Conservation (phyloP, 1,284 basidiomycete genomes). For the Abortiporus biennis region DNA sequence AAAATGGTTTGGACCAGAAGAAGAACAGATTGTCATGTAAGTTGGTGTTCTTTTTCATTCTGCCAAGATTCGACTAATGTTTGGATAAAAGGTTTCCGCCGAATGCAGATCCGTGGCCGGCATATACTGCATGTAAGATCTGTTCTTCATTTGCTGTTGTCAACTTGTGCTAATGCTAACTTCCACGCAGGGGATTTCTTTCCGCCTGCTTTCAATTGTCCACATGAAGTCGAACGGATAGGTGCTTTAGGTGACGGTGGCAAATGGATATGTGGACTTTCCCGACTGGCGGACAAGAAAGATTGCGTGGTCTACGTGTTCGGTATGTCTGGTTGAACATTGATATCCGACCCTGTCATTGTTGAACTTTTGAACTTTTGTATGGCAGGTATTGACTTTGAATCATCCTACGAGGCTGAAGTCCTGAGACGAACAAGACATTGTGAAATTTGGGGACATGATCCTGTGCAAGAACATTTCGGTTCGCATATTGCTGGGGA, state of each 20-base stretch:
- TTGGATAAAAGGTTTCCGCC: conserved; percentile 44
- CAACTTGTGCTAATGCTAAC: neutral
- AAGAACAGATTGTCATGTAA: conserved; percentile 41
- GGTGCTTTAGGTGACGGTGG: conserved; percentile 59
- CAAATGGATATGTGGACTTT: conserved; percentile 61
- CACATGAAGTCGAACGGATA: conserved; percentile 54
- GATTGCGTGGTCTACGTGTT: conserved; percentile 57
- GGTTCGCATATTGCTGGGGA: conserved; percentile 36
- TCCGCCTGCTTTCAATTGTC: conserved; percentile 56
- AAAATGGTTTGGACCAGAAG: conserved; percentile 42
- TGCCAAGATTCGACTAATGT: neutral
- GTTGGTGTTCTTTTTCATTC: conserved; percentile 13
- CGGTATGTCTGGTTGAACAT: conserved; percentile 35
- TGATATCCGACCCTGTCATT: neutral
- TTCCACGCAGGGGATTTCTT: conserved; percentile 53
- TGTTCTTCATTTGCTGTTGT: neutral
- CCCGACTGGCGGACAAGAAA: conserved; percentile 42
- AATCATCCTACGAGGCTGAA: conserved; percentile 60
- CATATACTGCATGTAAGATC: conserved; percentile 56
- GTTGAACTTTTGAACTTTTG: neutral
- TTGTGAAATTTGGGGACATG: conserved; percentile 62
- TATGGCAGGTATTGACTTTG: conserved; percentile 48
- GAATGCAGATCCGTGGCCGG: conserved; percentile 52
- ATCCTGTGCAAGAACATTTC: conserved; percentile 47
- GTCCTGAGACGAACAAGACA: conserved; percentile 45